Evolutionary conservation across 2,329 filamentous ascomycete genomes (phyloP).

Genomic region (Chrysosporium queenslandicum): DNA sequence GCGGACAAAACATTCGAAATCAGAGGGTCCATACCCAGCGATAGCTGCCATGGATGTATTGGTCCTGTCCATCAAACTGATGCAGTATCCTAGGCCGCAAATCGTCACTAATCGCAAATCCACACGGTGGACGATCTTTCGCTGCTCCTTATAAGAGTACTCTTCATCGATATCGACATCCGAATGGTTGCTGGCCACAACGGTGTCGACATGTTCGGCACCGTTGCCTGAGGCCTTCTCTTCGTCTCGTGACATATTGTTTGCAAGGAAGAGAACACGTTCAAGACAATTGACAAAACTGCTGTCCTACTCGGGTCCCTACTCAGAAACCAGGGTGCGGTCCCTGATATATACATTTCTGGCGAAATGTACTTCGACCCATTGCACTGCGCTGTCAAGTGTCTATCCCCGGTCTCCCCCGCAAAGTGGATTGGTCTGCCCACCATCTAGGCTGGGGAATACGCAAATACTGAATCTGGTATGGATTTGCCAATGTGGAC

Average conservation of each 20-base stretch:
- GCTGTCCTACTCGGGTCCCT: too few species aligned
- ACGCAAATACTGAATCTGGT: conserved; percentile 4
- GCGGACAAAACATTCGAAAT: too few species aligned
- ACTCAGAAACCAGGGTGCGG: not conserved
- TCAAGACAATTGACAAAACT: not conserved
- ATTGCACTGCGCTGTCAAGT: not conserved
- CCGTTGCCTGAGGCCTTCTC: conserved; percentile 12
- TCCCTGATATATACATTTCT: not conserved
- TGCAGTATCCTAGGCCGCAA: conserved; percentile 59
- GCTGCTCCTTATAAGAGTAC: conserved; percentile 54
- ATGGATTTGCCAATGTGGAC: conserved; percentile 6
- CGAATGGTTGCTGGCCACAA: not conserved
- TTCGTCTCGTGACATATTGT: conserved; percentile 13
- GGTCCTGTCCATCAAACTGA: conserved; percentile 68
- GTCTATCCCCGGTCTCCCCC: not conserved
- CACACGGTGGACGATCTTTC: conserved; percentile 57
- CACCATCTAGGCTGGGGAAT: not conserved
- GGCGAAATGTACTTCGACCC: not conserved
- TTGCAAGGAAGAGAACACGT: not conserved
- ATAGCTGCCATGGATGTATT: conserved; percentile 65
- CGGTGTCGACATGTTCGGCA: conserved; percentile 13
- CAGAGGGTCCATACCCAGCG: conserved; percentile 43
- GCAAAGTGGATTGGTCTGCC: not conserved
- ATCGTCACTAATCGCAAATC: conserved; percentile 56
- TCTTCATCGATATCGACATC: conserved; percentile 18